phyloP scores from a whole-genome alignment of 129 eudicot species.

The Lactuca sativa region DNA sequence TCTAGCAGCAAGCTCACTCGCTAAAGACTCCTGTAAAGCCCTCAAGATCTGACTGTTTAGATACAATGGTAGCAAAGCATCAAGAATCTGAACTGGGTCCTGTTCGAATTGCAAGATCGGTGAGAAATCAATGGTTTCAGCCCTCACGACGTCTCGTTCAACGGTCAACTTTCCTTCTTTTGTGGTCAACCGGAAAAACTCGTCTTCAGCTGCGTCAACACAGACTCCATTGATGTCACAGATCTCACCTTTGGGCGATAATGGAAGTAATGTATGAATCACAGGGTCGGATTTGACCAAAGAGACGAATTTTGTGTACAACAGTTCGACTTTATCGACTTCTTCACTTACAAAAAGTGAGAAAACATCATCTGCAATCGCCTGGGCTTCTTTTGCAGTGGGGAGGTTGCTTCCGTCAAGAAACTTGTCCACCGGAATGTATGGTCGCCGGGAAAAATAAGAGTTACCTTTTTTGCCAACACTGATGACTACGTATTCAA shows the following conservation, averaged over 20 bases:
- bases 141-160: slow-evolving; percentile 32
- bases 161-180: slow-evolving; percentile 59
- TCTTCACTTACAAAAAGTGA: slow-evolving; percentile 64
- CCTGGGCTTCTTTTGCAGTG: slow-evolving; percentile 57
- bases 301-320: slow-evolving; percentile 60
- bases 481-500: slow-evolving; percentile 52
- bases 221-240: slow-evolving; percentile 46
- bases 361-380: slow-evolving; percentile 62
- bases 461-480: slow-evolving; percentile 68
- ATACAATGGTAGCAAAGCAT: slow-evolving; percentile 58
- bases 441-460: slow-evolving; percentile 38
- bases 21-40: slow-evolving; percentile 64
- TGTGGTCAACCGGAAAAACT: slow-evolving; percentile 55
- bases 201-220: slow-evolving; percentile 57
- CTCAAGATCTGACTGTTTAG: slow-evolving; percentile 60
- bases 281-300: slow-evolving; percentile 52
- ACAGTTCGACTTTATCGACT: slow-evolving; percentile 58
- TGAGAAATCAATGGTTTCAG: slow-evolving; percentile 28
- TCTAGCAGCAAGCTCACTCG: slow-evolving; percentile 61
- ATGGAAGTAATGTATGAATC: slow-evolving; percentile 50
- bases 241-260: slow-evolving; percentile 56
- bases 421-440: slow-evolving; percentile 38
- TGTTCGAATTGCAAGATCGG: slow-evolving; percentile 55
- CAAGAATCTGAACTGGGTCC: slow-evolving; percentile 63
- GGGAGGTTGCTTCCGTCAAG: slow-evolving; percentile 42